Evolutionary conservation across 2,329 filamentous ascomycete genomes (phyloP).

Genomic region (Colletotrichum sublineola): DNA sequence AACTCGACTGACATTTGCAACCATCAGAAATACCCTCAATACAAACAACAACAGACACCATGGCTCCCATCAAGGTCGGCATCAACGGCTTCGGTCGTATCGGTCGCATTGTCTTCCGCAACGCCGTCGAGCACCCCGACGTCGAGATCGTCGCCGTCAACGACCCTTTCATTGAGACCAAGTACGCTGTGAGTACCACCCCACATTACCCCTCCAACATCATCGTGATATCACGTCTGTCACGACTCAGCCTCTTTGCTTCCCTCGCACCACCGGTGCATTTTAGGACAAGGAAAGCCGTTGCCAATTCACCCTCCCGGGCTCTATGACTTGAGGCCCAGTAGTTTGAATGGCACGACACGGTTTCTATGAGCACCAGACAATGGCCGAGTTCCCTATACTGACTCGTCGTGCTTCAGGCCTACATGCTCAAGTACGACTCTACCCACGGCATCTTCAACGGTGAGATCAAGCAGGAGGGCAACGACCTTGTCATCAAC

Average conservation of each 20-base stretch:
- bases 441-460: conserved; percentile 97
- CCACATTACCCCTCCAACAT: conserved; percentile 18
- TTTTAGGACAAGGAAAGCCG: neutral
- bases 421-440: conserved; percentile 99
- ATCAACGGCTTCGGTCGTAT: conserved; percentile 99
- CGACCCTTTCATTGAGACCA: conserved; percentile 98
- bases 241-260: neutral
- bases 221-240: conserved; percentile 11
- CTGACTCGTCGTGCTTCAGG: conserved; percentile 63
- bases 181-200: conserved; percentile 87
- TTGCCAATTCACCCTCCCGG: neutral
- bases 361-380: conserved; percentile 18
- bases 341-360: neutral
- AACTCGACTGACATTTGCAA: conserved; percentile 20
- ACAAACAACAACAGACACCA: conserved; percentile 47
- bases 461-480: conserved; percentile 82
- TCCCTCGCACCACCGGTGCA: neutral
- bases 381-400: neutral
- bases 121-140: conserved; percentile 89
- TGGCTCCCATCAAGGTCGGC: conserved; percentile 79
- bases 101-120: conserved; percentile 99
- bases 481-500: conserved; percentile 85
- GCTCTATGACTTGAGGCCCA: too few species aligned
- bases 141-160: conserved; percentile 97
- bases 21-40: conserved; percentile 26